These are phyloP conservation scores for Papilionanthe hybrid DNA, from an alignment of 116 monocot species.

Conservation along the genomic window DNA sequence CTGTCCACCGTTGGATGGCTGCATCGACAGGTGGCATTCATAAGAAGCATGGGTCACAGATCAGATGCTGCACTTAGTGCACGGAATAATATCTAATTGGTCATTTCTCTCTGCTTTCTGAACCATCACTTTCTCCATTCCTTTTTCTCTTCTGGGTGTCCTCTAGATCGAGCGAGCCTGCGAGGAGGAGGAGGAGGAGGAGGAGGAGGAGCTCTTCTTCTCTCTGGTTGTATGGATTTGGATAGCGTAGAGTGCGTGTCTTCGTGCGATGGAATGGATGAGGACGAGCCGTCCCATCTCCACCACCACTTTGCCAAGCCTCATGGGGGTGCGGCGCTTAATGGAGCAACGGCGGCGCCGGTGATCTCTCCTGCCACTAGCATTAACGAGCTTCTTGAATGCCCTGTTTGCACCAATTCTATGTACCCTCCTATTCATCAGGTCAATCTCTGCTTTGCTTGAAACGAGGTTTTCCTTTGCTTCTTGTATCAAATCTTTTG, in stretches of 20 bases:
- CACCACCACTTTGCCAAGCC: constrained; percentile 17
- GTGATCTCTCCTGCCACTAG: constrained; percentile 35
- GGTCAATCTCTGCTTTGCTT: constrained; percentile 21
- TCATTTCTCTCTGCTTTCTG: background rate
- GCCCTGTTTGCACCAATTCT: constrained; percentile 78
- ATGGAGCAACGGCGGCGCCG: constrained; percentile 5
- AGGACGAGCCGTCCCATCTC: constrained; percentile 25
- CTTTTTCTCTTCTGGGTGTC: background rate
- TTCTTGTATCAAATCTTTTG: background rate
- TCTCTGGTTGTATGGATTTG: constrained; percentile 27
- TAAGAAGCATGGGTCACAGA: background rate
- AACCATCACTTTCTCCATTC: background rate
- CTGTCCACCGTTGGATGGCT: background rate
- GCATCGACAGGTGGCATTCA: background rate
- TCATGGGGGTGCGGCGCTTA: background rate
- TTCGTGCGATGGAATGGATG: constrained; percentile 40
- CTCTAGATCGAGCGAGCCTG: background rate
- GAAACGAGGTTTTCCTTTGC: background rate
- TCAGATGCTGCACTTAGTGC: background rate
- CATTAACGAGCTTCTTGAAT: constrained; percentile 71
- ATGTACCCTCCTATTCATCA: constrained; percentile 88
- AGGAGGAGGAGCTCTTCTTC: background rate
- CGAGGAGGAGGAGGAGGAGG: background rate
- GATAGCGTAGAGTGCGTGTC: constrained; percentile 45
- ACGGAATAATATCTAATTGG: background rate